Percentiles rank a stretch among this genome's conserved stretches.
Conservation (phyloP, 2,329 filamentous ascomycete genomes). For the Diaporthe ilicicola region DNA sequence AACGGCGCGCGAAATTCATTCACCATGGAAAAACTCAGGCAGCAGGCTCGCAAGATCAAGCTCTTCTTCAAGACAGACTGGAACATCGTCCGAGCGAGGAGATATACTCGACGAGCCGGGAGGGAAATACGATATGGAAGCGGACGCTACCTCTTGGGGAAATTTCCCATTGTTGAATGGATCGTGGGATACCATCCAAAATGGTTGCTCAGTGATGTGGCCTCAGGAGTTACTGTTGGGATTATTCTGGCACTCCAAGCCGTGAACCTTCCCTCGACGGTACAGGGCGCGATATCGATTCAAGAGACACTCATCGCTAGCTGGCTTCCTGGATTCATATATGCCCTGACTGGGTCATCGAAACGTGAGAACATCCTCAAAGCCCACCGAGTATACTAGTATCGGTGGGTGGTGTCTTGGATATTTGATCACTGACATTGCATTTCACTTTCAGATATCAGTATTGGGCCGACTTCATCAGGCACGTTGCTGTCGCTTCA, state of each 20-base stretch:
- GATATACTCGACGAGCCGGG: background rate
- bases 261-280: slow-evolving; percentile 17
- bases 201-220: slow-evolving; percentile 17
- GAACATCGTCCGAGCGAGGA: slow-evolving; percentile 18
- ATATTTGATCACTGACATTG: background rate
- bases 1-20: background rate
- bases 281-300: slow-evolving; percentile 2
- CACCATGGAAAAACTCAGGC: slow-evolving; percentile 21
- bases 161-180: slow-evolving; percentile 23
- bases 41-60: background rate
- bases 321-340: slow-evolving; percentile 27
- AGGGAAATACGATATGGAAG: slow-evolving; percentile 17
- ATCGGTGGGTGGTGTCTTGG: too few relatives aligned
- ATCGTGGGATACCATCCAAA: slow-evolving; percentile 16
- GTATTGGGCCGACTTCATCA: slow-evolving; percentile 19
- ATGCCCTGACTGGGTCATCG: slow-evolving; percentile 21
- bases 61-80: slow-evolving; percentile 26
- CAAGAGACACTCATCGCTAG: slow-evolving; percentile 25
- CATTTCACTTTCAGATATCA: slow-evolving; percentile 2
- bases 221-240: slow-evolving; percentile 24
- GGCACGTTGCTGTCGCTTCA: slow-evolving; percentile 6
- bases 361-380: background rate
- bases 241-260: slow-evolving; percentile 23
- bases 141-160: slow-evolving; percentile 15
- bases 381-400: too few relatives aligned